A percentile compares a stretch with the other conserved stretches of the same genome.
These are phyloP conservation scores for Trichoderma pleuroti DNA, from an alignment of 2,329 filamentous ascomycete genomes.

Conservation along the genomic window DNA sequence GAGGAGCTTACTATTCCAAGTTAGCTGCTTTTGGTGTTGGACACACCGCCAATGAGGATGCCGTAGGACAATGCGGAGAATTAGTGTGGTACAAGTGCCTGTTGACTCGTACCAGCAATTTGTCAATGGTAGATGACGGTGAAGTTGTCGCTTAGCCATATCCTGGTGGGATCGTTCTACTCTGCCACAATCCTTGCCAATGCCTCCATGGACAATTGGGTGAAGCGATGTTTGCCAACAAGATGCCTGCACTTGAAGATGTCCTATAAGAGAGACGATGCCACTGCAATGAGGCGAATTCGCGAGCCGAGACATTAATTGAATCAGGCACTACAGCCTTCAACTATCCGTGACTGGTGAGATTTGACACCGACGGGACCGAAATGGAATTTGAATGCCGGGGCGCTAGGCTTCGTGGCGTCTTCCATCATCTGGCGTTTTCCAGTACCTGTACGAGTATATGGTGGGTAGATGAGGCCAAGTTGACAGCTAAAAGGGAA, in stretches of 20 bases:
- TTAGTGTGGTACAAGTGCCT: background rate
- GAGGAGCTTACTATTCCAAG: background rate
- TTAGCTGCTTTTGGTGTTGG: background rate
- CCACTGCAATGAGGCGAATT: background rate
- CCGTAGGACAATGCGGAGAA: background rate
- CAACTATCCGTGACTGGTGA: background rate
- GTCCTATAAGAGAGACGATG: background rate
- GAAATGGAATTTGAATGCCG: background rate
- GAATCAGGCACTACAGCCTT: background rate
- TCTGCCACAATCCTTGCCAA: background rate
- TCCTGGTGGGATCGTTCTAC: background rate
- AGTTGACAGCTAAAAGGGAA: background rate
- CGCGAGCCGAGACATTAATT: background rate
- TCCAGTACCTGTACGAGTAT: background rate
- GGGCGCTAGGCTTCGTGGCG: background rate
- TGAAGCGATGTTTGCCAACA: background rate
- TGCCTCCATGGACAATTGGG: background rate
- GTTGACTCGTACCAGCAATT: background rate
- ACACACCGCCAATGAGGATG: background rate
- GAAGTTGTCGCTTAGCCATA: background rate
- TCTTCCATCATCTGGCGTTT: background rate
- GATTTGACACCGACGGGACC: constrained; percentile 5
- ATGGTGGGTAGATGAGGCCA: background rate
- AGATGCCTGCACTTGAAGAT: background rate
- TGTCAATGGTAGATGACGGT: background rate